Conservation (phyloP, 441 rosid species). For the Populus hybrid region DNA sequence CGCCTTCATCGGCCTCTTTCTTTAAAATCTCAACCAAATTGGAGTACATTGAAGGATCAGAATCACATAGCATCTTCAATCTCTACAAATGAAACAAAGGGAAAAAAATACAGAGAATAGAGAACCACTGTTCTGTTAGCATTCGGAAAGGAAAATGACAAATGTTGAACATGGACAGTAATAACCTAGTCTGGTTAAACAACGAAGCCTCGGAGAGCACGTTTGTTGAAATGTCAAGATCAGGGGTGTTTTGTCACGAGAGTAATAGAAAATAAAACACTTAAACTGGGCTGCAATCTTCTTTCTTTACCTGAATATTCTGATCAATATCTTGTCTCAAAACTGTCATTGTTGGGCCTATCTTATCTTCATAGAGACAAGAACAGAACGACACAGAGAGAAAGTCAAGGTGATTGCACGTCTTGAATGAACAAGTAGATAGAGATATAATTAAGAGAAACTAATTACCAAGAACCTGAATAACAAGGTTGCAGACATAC, state of each 20-base stretch:
- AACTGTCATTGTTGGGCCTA: conserved; percentile 95
- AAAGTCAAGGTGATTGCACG: conserved; percentile 3
- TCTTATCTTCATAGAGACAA: conserved; percentile 67
- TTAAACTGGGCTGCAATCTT: neutral
- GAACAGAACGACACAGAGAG: conserved; percentile 10
- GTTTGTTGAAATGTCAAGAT: conserved; percentile 10
- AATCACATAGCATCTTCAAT: conserved; percentile 55
- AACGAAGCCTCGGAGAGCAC: neutral
- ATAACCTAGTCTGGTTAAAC: conserved; percentile 13
- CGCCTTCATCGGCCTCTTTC: too few relatives aligned
- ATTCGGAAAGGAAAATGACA: conserved; percentile 2
- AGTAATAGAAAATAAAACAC: neutral
- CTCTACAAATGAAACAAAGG: conserved; percentile 36
- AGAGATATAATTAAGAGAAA: neutral
- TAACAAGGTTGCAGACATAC: conserved; percentile 56
- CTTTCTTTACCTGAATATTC: conserved; percentile 64
- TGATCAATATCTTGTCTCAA: conserved; percentile 83
- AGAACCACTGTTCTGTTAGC: neutral
- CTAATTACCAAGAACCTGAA: conserved; percentile 81
- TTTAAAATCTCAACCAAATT: conserved; percentile 69
- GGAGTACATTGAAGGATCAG: conserved; percentile 52
- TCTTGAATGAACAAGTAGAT: neutral
- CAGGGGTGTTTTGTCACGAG: conserved; percentile 27
- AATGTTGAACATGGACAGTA: conserved; percentile 1
- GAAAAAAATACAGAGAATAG: neutral